Evolutionary conservation across 2,329 filamentous ascomycete genomes (phyloP).

Genomic region (Cladosporium sp.): DNA sequence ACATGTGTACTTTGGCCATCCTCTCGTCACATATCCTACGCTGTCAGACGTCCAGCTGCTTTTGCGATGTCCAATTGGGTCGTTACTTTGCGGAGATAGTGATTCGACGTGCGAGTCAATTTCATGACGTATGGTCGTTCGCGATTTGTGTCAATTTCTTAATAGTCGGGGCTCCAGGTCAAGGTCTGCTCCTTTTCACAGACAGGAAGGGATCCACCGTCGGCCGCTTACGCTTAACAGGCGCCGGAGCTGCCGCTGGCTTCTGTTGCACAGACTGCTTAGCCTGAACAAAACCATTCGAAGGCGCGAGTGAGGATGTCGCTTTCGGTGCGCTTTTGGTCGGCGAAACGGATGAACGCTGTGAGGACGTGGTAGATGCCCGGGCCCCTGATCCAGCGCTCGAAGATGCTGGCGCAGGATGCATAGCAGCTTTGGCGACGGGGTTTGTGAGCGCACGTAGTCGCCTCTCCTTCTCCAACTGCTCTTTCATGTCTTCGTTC

Average conservation of each 20-base stretch:
- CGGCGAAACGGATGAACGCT: not conserved
- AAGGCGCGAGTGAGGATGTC: no score
- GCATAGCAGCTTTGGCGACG: not conserved
- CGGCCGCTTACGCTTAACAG: constrained; percentile 5
- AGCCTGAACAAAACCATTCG: not conserved
- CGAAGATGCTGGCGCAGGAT: not conserved
- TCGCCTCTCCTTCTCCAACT: not conserved
- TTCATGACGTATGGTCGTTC: no score
- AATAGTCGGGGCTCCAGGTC: no score
- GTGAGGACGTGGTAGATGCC: not conserved
- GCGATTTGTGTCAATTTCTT: no score
- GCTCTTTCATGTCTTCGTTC: constrained; percentile 2
- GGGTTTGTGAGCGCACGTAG: not conserved
- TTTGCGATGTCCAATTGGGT: no score
- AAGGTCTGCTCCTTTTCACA: not conserved
- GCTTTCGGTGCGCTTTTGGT: not conserved
- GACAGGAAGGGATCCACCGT: constrained; percentile 5
- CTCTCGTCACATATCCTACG: no score
- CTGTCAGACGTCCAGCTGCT: no score
- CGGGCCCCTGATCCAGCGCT: not conserved
- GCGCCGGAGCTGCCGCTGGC: not conserved
- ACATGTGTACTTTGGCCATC: no score
- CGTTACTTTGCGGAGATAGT: no score
- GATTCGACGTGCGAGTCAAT: no score
- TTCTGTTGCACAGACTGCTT: not conserved